phyloP scores from a whole-genome alignment of 768 basidiomycete species.

The Udeniomyces megalosporus region DNA sequence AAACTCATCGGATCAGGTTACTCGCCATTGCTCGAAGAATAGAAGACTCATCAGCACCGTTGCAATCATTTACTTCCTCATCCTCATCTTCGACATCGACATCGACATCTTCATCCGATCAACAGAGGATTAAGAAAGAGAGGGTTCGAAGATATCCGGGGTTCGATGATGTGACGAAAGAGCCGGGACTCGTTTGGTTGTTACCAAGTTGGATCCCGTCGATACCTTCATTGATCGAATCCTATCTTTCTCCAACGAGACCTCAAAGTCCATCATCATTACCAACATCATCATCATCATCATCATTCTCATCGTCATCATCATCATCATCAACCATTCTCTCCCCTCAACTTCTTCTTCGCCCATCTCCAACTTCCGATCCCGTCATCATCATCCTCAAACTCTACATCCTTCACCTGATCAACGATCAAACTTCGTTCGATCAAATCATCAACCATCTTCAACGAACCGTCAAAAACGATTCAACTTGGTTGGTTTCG shows the following conservation, averaged over 20 bases:
- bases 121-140: no score
- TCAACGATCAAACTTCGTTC: conserved; percentile 22
- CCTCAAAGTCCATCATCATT: conserved; percentile 4
- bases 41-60: no score
- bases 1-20: no score
- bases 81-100: conserved; percentile 32
- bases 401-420: conserved; percentile 22
- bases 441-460: conserved; percentile 19
- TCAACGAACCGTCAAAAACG: conserved; percentile 18
- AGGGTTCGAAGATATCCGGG: no score
- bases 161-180: no score
- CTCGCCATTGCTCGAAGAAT: no score
- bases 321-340: conserved; percentile 4
- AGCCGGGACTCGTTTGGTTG: no score
- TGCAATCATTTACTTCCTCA: no score
- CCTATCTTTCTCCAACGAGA: not conserved
- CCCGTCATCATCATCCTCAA: conserved; percentile 42
- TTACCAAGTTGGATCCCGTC: conserved; percentile 13
- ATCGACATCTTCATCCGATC: no score
- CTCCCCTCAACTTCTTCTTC: conserved; percentile 43
- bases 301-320: conserved; percentile 45
- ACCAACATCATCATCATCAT: conserved; percentile 41
- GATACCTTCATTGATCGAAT: not conserved
- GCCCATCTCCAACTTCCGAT: not conserved
- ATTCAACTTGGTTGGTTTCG: not conserved